Evolutionary conservation across 2,329 filamentous ascomycete species (phyloP), one percentile per base, ranked within the genome.

Genomic region (Amauroascus verrucosus): DNA sequence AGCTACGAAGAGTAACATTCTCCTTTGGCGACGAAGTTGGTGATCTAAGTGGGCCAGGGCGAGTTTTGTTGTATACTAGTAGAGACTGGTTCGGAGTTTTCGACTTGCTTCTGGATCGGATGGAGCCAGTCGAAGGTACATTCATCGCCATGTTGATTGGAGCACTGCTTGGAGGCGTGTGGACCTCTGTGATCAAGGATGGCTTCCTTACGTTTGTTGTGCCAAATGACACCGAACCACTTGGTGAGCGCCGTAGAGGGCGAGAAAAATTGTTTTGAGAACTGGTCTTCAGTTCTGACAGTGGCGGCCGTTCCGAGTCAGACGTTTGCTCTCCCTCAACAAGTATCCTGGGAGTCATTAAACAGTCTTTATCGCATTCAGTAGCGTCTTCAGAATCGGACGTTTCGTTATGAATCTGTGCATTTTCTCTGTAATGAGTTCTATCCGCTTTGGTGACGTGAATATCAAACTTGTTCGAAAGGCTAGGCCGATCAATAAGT

Each of bases 401-500:
- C 7, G 26, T 40, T 14, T 58, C 57, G 26, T 53, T 57, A 35
- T 61, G 33, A 22, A 64, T 60, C 50, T 67, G 61, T 13, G 67
- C 61, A 41, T 59, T 52, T 54, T 68, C 67, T 50, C 64, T 60
- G 44, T 58, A 63, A 53, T 67, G 65, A 13, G 50, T 44, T 33
- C 54, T 62, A 48, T 51, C 53, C 43, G 14, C 9, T 20, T 49
- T 44, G 14, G 24, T 1, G 30, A 51, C 35, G 24, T 46, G 30
- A 18, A 45, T 48, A 30, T 46, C 20, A 35, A 46, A 20, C 8
- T 44, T 51, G 6, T 46, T 44, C 2, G 40, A 24, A 24, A 30
- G 33, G 20, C 37, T n/a, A 8, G 54, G 26, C 18, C 48, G 45
- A 18, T 58, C 54, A 37, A 60, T 54, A 20, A 55, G 53, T 24